Percentiles rank a stretch among this genome's conserved stretches.
Evolutionary conservation across 371 early-diverging fungal genomes (phyloP).

Genomic region (Nematocida homosporus): DNA sequence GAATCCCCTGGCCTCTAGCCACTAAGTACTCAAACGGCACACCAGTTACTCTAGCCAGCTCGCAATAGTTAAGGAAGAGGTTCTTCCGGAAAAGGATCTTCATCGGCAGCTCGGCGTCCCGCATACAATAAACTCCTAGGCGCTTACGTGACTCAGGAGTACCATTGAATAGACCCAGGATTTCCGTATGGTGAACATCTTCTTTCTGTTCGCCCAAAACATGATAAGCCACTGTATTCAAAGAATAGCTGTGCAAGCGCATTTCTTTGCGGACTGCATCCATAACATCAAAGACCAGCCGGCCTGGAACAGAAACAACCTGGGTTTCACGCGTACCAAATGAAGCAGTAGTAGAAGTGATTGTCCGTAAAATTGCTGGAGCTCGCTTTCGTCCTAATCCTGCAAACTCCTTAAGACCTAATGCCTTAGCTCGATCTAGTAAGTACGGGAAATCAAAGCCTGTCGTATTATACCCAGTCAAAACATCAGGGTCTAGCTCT

Average conservation of each 20-base stretch:
- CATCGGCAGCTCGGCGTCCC: conserved; percentile 92
- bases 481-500: conserved; percentile 85
- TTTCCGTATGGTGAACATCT: conserved; percentile 95
- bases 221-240: conserved; percentile 91
- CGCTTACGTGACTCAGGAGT: conserved; percentile 87
- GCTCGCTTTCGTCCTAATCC: conserved; percentile 75
- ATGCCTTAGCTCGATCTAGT: conserved; percentile 79
- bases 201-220: conserved; percentile 98
- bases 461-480: conserved; percentile 95
- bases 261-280: conserved; percentile 91
- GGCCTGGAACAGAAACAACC: conserved; percentile 75
- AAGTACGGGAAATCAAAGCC: conserved; percentile 97
- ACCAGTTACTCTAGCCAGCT: conserved; percentile 96
- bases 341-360: neutral
- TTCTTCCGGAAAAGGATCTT: conserved; percentile 90
- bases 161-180: conserved; percentile 87
- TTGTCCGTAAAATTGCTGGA: neutral
- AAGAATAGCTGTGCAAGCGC: conserved; percentile 88
- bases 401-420: conserved; percentile 73
- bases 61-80: conserved; percentile 89
- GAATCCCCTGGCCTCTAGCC: conserved; percentile 90
- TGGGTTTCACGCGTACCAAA: conserved; percentile 28
- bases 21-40: conserved; percentile 86
- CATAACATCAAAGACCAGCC: conserved; percentile 87
- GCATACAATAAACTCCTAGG: conserved; percentile 93